Base-by-base conservation (phyloP, 1,284 basidiomycete genomes). In the Sporisorium scitamineum region DNA sequence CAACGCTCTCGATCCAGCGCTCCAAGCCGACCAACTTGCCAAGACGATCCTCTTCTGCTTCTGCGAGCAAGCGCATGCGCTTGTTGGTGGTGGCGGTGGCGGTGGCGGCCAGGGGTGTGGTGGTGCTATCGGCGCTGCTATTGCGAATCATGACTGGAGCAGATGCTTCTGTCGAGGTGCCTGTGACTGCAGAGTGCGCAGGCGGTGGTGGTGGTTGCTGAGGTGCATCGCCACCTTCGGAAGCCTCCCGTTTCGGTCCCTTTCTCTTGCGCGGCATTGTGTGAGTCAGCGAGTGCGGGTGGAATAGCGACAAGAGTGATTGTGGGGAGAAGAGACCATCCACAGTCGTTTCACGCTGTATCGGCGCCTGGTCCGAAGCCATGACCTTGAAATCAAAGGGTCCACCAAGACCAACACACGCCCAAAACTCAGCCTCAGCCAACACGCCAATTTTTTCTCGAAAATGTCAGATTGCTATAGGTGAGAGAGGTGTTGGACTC, bases 181-280 rank as follows among this genome's bases (percentile, higher is more conserved):
- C 37, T 24, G 61, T 16, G n/a, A 24, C 32, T 44, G 47, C 24
- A 34, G 18, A 13, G 5, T 44, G 22, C 20, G 26, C 22, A 16
- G 34, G 37, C n/a, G 24, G 37, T 22, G 20, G 27, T 50, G 41
- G 44, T 32, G n/a, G 29, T 18, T n/a, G 54, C 34, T 45, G 63
- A 13, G 24, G 20, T 6, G 53, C 10, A 13, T 42, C 31, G 31
- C 18, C 62, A 14, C 34, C 63, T 9, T 76, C 69, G 7, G 59
- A 61, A 26, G 50, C 55, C 65, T 76, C 73, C 31, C 73, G 51
- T 47, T 76, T 76, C 9, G 62, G 62, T 1, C 59, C 61, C 20
- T 76, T 76, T 20, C 68, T 54, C 54, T 72, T 76, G 27, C 73
- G 73, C 18, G 73, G 65, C 73, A 76, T 76, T 26, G 1, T 51